phyloP scores from a whole-genome alignment of 495 filamentous ascomycete species.

The Xylaria nigripes region DNA sequence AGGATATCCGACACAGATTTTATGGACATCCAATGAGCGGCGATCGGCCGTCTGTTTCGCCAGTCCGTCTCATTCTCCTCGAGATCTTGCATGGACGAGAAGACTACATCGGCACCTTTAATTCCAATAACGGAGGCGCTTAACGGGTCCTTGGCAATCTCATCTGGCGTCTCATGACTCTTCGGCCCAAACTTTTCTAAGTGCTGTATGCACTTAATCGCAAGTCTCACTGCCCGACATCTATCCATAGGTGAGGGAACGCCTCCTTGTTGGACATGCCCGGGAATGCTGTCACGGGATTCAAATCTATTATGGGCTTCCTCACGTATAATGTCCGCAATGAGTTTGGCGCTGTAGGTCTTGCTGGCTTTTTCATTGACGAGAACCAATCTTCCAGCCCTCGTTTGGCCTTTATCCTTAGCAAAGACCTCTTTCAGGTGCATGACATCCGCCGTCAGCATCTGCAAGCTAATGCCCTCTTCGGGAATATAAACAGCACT shows the following conservation, averaged over 20 bases:
- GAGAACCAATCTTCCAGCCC: slow-evolving; percentile 88
- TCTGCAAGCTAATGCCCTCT: slow-evolving; percentile 88
- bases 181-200: slow-evolving; percentile 67
- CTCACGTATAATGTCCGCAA: slow-evolving; percentile 91
- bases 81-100: slow-evolving; percentile 64
- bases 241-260: slow-evolving; percentile 94
- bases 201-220: slow-evolving; percentile 84
- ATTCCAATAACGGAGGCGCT: slow-evolving; percentile 83
- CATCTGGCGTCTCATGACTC: slow-evolving; percentile 41
- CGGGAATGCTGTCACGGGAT: slow-evolving; percentile 84
- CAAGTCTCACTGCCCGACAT: slow-evolving; percentile 81
- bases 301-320: slow-evolving; percentile 91
- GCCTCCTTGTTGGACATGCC: slow-evolving; percentile 94
- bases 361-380: slow-evolving; percentile 86
- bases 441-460: slow-evolving; percentile 84
- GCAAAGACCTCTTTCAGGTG: slow-evolving; percentile 81
- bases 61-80: slow-evolving; percentile 90
- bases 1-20: slow-evolving; percentile 78
- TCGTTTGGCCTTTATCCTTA: slow-evolving; percentile 78
- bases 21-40: slow-evolving; percentile 77
- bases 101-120: slow-evolving; percentile 79
- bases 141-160: slow-evolving; percentile 60
- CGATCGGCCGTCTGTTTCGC: slow-evolving; percentile 74
- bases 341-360: slow-evolving; percentile 85
- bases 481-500: slow-evolving; percentile 97